Percentiles rank a stretch among this genome's conserved stretches.
Conservation (phyloP, 306 rosid species). For the Quercus gilva region DNA sequence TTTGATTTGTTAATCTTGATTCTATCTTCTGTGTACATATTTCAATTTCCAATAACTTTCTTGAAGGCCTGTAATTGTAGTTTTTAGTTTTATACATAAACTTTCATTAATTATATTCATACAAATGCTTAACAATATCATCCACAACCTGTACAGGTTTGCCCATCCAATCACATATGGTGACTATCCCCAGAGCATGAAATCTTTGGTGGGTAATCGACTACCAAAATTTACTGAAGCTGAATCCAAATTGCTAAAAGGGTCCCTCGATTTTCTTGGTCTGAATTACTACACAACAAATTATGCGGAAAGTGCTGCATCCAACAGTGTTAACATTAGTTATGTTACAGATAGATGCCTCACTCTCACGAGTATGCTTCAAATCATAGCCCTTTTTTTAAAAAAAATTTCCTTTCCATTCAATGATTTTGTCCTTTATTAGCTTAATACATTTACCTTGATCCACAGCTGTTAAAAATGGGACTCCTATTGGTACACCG, state of each 20-base stretch:
- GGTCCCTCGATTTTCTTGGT: slow-evolving; percentile 61
- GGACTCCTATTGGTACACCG: slow-evolving; percentile 29
- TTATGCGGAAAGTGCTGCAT: slow-evolving; percentile 32
- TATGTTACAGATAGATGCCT: slow-evolving; percentile 29
- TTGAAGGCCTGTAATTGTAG: too few species aligned
- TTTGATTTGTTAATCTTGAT: too few species aligned
- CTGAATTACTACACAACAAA: slow-evolving; percentile 55
- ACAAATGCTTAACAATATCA: neutral
- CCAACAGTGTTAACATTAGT: slow-evolving; percentile 21
- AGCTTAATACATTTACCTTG: too few species aligned
- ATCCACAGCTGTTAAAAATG: slow-evolving; percentile 18
- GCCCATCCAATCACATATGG: slow-evolving; percentile 55
- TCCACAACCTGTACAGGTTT: slow-evolving; percentile 31
- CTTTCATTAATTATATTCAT: neutral
- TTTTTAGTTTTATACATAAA: too few species aligned
- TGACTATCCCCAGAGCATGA: slow-evolving; percentile 50
- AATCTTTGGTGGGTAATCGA: slow-evolving; percentile 39
- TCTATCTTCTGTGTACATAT: too few species aligned
- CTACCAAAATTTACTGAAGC: slow-evolving; percentile 49
- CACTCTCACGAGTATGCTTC: slow-evolving; percentile 32
- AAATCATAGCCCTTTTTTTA: too few species aligned
- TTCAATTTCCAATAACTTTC: too few species aligned
- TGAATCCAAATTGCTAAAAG: slow-evolving; percentile 28
- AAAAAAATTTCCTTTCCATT: too few species aligned
- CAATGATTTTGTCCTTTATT: too few species aligned